Evolutionary conservation across 2,329 filamentous ascomycete species (phyloP).

Genomic region (Ceratocystis smalleyi): DNA sequence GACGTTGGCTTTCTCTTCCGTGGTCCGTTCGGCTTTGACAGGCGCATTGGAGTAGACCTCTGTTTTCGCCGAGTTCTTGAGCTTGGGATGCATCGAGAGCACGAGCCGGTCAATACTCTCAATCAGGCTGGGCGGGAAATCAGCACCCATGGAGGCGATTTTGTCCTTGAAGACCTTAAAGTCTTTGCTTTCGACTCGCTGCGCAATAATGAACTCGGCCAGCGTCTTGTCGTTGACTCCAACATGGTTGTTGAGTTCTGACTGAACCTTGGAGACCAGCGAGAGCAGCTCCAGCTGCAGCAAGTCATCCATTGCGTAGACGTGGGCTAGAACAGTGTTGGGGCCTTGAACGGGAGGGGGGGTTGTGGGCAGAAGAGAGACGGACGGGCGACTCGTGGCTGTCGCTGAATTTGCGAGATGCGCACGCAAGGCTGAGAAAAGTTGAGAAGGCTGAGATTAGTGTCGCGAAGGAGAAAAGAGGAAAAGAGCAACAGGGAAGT

Average conservation of each 20-base stretch:
- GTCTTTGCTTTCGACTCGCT: slow-evolving; percentile 60
- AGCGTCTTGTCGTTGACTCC: slow-evolving; percentile 87
- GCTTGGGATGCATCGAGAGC: slow-evolving; percentile 76
- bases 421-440: slow-evolving; percentile 9
- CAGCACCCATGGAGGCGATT: slow-evolving; percentile 61
- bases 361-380: background rate
- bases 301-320: slow-evolving; percentile 63
- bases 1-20: slow-evolving; percentile 63
- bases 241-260: slow-evolving; percentile 85
- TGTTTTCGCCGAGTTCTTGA: slow-evolving; percentile 39
- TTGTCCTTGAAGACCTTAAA: slow-evolving; percentile 60
- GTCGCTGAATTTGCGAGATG: slow-evolving; percentile 3
- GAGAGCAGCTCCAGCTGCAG: slow-evolving; percentile 83
- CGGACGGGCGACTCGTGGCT: background rate
- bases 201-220: slow-evolving; percentile 88
- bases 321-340: background rate
- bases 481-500: background rate
- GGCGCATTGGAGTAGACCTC: slow-evolving; percentile 1
- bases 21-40: slow-evolving; percentile 15
- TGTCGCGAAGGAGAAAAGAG: slow-evolving; percentile 4
- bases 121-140: slow-evolving; percentile 69
- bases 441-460: slow-evolving; percentile 8
- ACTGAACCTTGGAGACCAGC: slow-evolving; percentile 85
- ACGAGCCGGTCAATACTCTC: slow-evolving; percentile 86
- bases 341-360: background rate